Evolutionary conservation across 1,139 yeast species (phyloP).

Genomic region (Zygoascus hellenicus): DNA sequence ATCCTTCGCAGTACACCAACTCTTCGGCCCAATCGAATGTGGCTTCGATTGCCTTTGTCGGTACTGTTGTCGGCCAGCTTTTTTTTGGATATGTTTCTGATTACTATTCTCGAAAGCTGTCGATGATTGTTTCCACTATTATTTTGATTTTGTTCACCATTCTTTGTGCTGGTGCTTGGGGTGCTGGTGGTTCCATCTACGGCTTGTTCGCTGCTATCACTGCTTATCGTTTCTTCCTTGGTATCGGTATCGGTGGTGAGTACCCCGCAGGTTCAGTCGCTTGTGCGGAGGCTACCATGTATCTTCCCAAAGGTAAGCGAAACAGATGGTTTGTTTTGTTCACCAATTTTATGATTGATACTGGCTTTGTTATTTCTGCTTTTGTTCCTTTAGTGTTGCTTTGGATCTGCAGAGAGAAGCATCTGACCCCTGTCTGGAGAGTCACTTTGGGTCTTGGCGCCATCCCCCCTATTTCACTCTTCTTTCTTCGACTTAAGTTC

Average conservation of each 20-base stretch:
- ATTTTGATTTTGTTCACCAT: slow-evolving; percentile 72
- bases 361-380: slow-evolving; percentile 75
- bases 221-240: slow-evolving; percentile 76
- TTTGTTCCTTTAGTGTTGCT: slow-evolving; percentile 80
- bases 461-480: slow-evolving; percentile 73
- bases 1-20: slow-evolving; percentile 52
- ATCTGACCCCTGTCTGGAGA: slow-evolving; percentile 84
- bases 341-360: slow-evolving; percentile 80
- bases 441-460: slow-evolving; percentile 83
- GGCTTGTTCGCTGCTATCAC: slow-evolving; percentile 80
- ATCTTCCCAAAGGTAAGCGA: slow-evolving; percentile 71
- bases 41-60: slow-evolving; percentile 79
- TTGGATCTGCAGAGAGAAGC: slow-evolving; percentile 69
- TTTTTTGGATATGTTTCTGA: slow-evolving; percentile 78
- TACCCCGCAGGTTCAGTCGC: slow-evolving; percentile 91
- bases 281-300: slow-evolving; percentile 82
- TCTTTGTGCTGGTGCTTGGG: slow-evolving; percentile 83
- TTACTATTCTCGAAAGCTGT: slow-evolving; percentile 65
- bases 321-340: slow-evolving; percentile 85
- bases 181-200: slow-evolving; percentile 47
- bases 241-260: slow-evolving; percentile 73
- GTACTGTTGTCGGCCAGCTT: slow-evolving; percentile 81
- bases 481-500: slow-evolving; percentile 67
- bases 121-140: slow-evolving; percentile 70
- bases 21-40: slow-evolving; percentile 71